Evolutionary conservation across 306 rosid species (phyloP).

Genomic region (Alnus glutinosa): DNA sequence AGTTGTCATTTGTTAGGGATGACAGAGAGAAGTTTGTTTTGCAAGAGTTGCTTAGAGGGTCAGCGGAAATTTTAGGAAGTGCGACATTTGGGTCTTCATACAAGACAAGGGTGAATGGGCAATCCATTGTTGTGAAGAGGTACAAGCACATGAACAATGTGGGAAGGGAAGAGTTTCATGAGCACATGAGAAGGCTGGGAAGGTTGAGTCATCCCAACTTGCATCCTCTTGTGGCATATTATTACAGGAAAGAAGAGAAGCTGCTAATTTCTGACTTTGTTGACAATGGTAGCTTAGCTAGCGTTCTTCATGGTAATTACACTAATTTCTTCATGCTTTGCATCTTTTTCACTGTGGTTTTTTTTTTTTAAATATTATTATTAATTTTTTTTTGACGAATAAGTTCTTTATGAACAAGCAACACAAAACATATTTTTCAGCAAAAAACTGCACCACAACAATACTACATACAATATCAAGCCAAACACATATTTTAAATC

Average conservation of each 20-base stretch:
- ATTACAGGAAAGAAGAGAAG: conserved; percentile 84
- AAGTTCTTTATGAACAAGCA: too few relatives aligned
- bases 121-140: conserved; percentile 78
- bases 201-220: conserved; percentile 64
- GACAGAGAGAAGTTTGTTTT: conserved; percentile 60
- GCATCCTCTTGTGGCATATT: conserved; percentile 71
- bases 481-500: too few relatives aligned
- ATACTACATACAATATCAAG: too few relatives aligned
- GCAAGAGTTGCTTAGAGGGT: conserved; percentile 70
- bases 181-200: conserved; percentile 84
- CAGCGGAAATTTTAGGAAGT: conserved; percentile 91
- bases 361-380: too few relatives aligned
- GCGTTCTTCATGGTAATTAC: conserved; percentile 70
- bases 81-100: conserved; percentile 86
- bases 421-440: too few relatives aligned
- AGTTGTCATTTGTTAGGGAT: conserved; percentile 55
- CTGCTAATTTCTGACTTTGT: conserved; percentile 69
- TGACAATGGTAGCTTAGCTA: conserved; percentile 73
- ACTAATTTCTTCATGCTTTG: background rate
- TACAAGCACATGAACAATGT: conserved; percentile 83
- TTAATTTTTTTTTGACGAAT: too few relatives aligned
- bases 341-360: too few relatives aligned
- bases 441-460: too few relatives aligned
- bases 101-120: conserved; percentile 59
- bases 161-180: conserved; percentile 73